Evolutionary conservation across 257 asterid genomes (phyloP).

Genomic region (Ocimum tenuiflorum): DNA sequence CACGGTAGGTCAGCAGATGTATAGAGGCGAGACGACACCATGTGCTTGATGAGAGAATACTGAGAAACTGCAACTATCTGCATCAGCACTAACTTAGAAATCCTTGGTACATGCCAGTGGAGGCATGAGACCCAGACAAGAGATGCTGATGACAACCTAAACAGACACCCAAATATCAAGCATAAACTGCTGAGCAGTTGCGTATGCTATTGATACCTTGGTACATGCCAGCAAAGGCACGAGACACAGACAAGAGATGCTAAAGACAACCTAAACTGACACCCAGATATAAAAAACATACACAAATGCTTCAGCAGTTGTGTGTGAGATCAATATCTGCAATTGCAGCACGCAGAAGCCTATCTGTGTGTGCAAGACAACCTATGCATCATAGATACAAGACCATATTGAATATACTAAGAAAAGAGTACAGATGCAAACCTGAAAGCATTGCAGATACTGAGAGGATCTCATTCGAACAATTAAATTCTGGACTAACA

Average conservation of each 20-base stretch:
- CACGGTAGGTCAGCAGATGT: constrained; percentile 99
- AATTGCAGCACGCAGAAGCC: constrained; percentile 33
- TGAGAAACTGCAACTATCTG: constrained; percentile 99
- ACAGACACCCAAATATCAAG: constrained; percentile 43
- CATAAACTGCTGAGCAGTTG: too few relatives aligned
- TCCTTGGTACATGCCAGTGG: constrained; percentile 79
- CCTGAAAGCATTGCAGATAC: constrained; percentile 98
- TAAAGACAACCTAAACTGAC: constrained; percentile 84
- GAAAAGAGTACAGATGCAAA: constrained; percentile 19
- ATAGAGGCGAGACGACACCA: constrained; percentile 98
- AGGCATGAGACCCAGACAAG: constrained; percentile 91
- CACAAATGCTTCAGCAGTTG: constrained; percentile 33
- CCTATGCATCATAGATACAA: too few relatives aligned
- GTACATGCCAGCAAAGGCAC: constrained; percentile 86
- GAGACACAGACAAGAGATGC: constrained; percentile 86
- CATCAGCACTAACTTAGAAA: constrained; percentile 97
- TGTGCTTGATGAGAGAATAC: constrained; percentile 94
- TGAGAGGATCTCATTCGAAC: constrained; percentile 93
- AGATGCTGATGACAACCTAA: constrained; percentile 94
- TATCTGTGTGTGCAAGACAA: constrained; percentile 33
- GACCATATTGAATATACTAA: constrained; percentile 25
- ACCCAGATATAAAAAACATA: constrained; percentile 42
- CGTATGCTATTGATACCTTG: constrained; percentile 1
- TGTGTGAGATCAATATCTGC: constrained; percentile 38
- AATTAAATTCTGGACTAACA: constrained; percentile 79